Base-by-base conservation (phyloP, 140 eudicot species). In the Ambrosia hybrid region DNA sequence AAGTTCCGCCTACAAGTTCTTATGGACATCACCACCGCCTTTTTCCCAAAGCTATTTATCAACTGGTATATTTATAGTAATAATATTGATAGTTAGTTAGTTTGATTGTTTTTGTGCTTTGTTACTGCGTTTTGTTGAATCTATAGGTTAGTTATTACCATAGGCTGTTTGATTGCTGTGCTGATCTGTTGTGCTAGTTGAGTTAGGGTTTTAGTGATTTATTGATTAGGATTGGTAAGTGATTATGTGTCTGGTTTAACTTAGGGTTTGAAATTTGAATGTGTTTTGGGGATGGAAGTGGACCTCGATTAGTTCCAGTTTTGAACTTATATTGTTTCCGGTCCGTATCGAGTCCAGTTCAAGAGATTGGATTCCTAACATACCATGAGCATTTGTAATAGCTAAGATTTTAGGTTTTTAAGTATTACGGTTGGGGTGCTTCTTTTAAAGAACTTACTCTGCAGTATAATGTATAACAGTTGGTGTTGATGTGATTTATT, bases 41-140 rank as follows among this genome's bases (percentile, higher is more conserved):
- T 78, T 93, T 93, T 79, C 99, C 99, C 6, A 93, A 93, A 80
- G 87, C 99, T 67, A 85, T 93, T 49, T 90, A 88, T 79, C 97
- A 88, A 80, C 93, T 91, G 92, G 97, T 88, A 87, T 65, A 30
- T 57, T 57, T 26, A 17, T 56, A 16, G 9, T 61, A 70, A 30
- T 30, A 30, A 55, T 51, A 58, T 7, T 45, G 70, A 68, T 77
- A 26, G 37, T 48, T 41, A 13, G 16, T 71, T 53, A 63, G 8
- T 37, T 57, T 49, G 0, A 11, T 17, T 6, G 48, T 43, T 43
- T 43, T 43, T 8, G 34, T 3, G 3, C 37, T 38, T 79, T 67
- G 17, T 30, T 30, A 30, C 34, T 1, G 34, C 34, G 34, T 30
- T 30, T 30, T 30, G 2, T 68, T 51, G 61, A 71, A 53, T 55